Conservation (phyloP, 2,329 filamentous ascomycete species). For the Paracamarosporium sp. region DNA sequence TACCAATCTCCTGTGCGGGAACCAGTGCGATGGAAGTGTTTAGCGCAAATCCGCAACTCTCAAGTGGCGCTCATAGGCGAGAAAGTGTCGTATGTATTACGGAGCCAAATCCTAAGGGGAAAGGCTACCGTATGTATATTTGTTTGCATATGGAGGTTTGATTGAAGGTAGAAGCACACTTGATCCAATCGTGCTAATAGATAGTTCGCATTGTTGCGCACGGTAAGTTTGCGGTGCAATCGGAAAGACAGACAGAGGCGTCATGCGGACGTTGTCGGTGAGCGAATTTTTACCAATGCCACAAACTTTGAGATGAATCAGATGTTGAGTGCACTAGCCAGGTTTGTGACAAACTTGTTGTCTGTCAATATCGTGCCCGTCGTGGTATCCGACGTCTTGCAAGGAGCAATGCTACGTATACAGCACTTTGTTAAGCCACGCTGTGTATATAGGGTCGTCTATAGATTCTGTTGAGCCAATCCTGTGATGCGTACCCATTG, state of each 20-base stretch:
- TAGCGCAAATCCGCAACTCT: background rate
- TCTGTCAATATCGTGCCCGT: constrained; percentile 26
- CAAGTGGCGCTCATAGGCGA: background rate
- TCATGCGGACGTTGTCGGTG: constrained; percentile 5
- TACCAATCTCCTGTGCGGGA: background rate
- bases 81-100: background rate
- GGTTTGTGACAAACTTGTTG: constrained; percentile 23
- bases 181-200: background rate
- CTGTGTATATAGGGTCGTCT: background rate
- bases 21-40: background rate
- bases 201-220: background rate
- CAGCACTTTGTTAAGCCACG: background rate
- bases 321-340: constrained; percentile 9
- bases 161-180: background rate
- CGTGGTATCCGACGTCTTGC: background rate
- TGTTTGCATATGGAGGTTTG: background rate
- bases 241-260: background rate
- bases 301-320: constrained; percentile 12
- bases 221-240: background rate
- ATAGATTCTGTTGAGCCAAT: background rate
- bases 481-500: background rate
- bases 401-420: background rate
- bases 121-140: background rate
- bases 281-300: constrained; percentile 14
- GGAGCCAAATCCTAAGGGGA: background rate